Evolutionary conservation across 257 asterid genomes (phyloP).

Genomic region (Solanum ossicruentum): DNA sequence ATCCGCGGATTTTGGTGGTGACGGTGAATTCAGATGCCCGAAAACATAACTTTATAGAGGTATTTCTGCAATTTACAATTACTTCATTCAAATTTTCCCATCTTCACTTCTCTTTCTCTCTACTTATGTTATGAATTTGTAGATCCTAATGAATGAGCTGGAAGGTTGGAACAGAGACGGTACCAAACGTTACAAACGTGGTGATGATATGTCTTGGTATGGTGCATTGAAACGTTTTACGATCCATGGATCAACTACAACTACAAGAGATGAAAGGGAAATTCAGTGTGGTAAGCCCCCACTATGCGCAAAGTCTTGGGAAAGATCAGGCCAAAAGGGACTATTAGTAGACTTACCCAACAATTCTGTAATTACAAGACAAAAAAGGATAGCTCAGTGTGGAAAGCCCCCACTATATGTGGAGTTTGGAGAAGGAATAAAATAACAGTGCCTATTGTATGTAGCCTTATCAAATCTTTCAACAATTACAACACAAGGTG

Average conservation of each 20-base stretch:
- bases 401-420: background rate
- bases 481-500: background rate
- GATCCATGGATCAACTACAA: background rate
- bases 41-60: background rate
- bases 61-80: background rate
- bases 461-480: background rate
- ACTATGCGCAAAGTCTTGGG: background rate
- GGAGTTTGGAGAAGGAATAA: background rate
- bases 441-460: background rate
- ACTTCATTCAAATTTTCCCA: background rate
- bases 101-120: background rate
- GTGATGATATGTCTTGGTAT: background rate
- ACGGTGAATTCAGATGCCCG: background rate
- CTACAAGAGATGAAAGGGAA: background rate
- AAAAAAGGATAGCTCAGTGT: background rate
- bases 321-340: background rate
- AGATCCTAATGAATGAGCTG: background rate
- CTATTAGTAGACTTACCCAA: background rate
- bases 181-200: background rate
- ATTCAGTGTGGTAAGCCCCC: background rate
- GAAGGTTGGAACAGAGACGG: background rate
- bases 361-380: background rate
- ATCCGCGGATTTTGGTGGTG: background rate
- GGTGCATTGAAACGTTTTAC: background rate
- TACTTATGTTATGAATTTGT: background rate